A percentile compares a stretch with the other conserved stretches of the same genome.
These are phyloP conservation scores for Gentiana straminea DNA, from an alignment of 257 asterid species.

Conservation along the genomic window DNA sequence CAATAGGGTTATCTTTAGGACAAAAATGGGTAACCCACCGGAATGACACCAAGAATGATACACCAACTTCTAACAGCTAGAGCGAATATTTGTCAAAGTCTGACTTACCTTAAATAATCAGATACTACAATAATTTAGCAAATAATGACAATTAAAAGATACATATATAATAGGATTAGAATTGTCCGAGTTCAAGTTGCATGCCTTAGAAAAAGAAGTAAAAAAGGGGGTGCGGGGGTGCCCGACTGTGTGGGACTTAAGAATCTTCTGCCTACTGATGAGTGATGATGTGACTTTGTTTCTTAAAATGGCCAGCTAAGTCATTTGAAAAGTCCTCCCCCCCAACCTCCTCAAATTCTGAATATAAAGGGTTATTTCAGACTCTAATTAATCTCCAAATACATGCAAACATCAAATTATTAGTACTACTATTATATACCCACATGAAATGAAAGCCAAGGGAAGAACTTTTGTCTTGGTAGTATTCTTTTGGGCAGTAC, in stretches of 20 bases:
- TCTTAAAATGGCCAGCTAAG: conserved; percentile 54
- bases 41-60: too few relatives aligned
- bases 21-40: too few relatives aligned
- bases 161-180: too few relatives aligned
- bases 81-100: too few relatives aligned
- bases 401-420: conserved; percentile 15
- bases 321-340: conserved; percentile 16
- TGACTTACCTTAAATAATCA: too few relatives aligned
- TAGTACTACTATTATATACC: neutral
- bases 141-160: too few relatives aligned
- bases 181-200: too few relatives aligned
- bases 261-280: conserved; percentile 11
- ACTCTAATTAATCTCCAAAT: conserved; percentile 2
- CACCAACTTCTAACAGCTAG: too few relatives aligned
- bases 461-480: conserved; percentile 51
- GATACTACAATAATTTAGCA: too few relatives aligned
- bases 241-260: conserved; percentile 2
- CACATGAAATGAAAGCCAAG: conserved; percentile 41
- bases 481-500: conserved; percentile 63
- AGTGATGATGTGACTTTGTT: conserved; percentile 14
- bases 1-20: too few relatives aligned
- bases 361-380: conserved; percentile 7
- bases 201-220: too few relatives aligned
- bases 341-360: conserved; percentile 13
- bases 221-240: too few relatives aligned